Evolutionary conservation across 495 filamentous ascomycete species (phyloP).

Genomic region (Coniosporium apollinis): DNA sequence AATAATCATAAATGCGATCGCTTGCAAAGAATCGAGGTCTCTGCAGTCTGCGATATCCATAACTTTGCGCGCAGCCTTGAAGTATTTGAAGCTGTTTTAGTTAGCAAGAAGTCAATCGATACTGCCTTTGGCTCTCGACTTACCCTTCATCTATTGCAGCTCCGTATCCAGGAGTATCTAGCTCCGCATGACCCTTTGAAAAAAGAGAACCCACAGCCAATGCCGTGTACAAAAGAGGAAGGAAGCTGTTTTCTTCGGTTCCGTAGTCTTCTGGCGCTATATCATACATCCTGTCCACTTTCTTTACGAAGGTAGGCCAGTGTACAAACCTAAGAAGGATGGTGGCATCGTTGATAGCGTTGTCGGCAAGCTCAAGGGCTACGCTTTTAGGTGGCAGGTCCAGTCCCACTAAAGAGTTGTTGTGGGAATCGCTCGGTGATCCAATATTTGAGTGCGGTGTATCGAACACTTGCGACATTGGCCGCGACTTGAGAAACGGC

Average conservation of each 20-base stretch:
- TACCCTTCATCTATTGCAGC: conserved; percentile 68
- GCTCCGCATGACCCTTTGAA: conserved; percentile 30
- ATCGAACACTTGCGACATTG: conserved; percentile 41
- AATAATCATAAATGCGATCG: conserved; percentile 79
- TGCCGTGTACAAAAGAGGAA: conserved; percentile 69
- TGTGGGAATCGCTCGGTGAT: conserved; percentile 35
- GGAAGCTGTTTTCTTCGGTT: conserved; percentile 60
- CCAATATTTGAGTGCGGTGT: conserved; percentile 53
- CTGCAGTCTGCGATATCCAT: conserved; percentile 85
- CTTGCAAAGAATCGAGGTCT: conserved; percentile 70
- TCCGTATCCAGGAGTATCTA: conserved; percentile 46
- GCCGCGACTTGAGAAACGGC: conserved; percentile 22
- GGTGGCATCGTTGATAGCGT: conserved; percentile 69
- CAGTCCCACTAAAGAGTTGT: conserved; percentile 1
- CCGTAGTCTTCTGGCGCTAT: conserved; percentile 48
- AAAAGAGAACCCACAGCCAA: conserved; percentile 83
- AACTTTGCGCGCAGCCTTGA: conserved; percentile 59
- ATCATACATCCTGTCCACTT: conserved; percentile 66
- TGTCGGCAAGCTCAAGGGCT: conserved; percentile 52
- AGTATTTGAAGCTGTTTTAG: conserved; percentile 60
- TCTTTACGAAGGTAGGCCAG: conserved; percentile 63
- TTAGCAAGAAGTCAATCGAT: not conserved
- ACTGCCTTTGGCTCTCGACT: conserved; percentile 5
- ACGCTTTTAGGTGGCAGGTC: conserved; percentile 49
- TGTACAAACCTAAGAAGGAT: conserved; percentile 78